Conservation (phyloP, 2,329 filamentous ascomycete genomes). For the Colletotrichum melonis region DNA sequence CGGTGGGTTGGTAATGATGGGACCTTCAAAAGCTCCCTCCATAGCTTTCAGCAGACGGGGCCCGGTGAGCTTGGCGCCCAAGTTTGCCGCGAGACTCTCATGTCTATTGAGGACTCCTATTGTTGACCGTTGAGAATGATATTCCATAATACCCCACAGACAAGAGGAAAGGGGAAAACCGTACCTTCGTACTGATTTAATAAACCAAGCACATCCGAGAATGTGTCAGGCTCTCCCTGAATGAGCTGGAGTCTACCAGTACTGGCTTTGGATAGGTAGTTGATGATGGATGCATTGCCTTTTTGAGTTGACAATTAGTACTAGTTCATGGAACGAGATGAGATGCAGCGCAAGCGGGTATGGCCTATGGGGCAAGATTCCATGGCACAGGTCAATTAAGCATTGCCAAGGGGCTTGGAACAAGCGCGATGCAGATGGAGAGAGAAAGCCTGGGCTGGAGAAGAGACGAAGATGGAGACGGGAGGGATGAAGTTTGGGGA, state of each 20-base stretch:
- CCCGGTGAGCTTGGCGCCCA: constrained; percentile 85
- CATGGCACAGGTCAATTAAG: neutral
- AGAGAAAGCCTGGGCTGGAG: neutral
- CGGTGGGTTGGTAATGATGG: constrained; percentile 67
- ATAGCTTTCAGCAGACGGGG: constrained; percentile 88
- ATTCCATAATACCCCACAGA: neutral
- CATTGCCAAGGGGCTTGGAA: constrained; percentile 8
- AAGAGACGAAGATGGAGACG: neutral
- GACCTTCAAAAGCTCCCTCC: constrained; percentile 86
- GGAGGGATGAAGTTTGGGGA: neutral
- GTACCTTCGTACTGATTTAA: constrained; percentile 81
- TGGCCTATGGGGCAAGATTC: neutral
- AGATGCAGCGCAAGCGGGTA: constrained; percentile 14
- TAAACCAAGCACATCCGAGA: constrained; percentile 78
- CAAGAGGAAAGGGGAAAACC: constrained; percentile 23
- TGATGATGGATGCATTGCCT: constrained; percentile 54
- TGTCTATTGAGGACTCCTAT: constrained; percentile 82
- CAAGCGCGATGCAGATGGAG: constrained; percentile 8
- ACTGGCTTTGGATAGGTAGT: constrained; percentile 62
- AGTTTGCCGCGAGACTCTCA: constrained; percentile 86
- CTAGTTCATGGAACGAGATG: constrained; percentile 35
- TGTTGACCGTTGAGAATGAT: constrained; percentile 8
- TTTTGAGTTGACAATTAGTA: constrained; percentile 28
- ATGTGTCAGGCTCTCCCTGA: constrained; percentile 71
- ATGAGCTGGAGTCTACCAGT: constrained; percentile 61